Conservation (phyloP, 768 basidiomycete genomes). For the Lactarius deliciosus region DNA sequence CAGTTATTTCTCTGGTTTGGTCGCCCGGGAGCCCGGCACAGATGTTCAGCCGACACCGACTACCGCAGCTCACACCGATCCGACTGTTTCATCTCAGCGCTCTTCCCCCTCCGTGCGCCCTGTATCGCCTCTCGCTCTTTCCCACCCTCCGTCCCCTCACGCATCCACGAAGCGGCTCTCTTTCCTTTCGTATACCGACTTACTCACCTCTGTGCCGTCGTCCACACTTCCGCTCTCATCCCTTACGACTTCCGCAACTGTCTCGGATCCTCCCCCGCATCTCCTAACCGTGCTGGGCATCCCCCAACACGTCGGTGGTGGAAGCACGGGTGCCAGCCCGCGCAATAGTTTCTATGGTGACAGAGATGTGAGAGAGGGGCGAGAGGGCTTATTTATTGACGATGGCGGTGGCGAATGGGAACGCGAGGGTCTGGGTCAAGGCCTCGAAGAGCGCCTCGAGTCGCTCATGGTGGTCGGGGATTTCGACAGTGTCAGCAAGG, state of each 20-base stretch:
- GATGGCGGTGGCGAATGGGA: constrained; percentile 87
- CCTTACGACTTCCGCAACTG: constrained; percentile 61
- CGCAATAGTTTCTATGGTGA: constrained; percentile 30
- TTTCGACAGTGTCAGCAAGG: constrained; percentile 24
- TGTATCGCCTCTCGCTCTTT: constrained; percentile 34
- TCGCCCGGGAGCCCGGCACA: constrained; percentile 32
- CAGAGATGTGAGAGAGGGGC: constrained; percentile 26
- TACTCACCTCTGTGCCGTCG: constrained; percentile 74
- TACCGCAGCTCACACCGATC: constrained; percentile 31
- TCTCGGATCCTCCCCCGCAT: constrained; percentile 69
- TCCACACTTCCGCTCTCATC: constrained; percentile 69
- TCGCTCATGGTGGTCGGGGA: constrained; percentile 40
- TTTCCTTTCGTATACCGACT: constrained; percentile 86
- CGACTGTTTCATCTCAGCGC: constrained; percentile 29
- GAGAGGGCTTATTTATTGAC: constrained; percentile 44
- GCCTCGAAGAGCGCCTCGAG: constrained; percentile 82
- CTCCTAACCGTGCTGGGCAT: constrained; percentile 59
- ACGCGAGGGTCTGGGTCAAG: constrained; percentile 76
- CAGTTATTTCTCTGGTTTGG: constrained; percentile 35
- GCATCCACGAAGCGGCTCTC: constrained; percentile 67
- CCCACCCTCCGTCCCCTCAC: constrained; percentile 49
- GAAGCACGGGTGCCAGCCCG: constrained; percentile 32
- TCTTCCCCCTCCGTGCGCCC: constrained; percentile 31
- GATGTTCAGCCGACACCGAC: constrained; percentile 30
- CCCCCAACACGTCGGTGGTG: constrained; percentile 35